These are phyloP conservation scores for Pseudisothecium myosuroides DNA, from an alignment of 225 moss, liverwort and hornwort genomes.

Conservation along the genomic window DNA sequence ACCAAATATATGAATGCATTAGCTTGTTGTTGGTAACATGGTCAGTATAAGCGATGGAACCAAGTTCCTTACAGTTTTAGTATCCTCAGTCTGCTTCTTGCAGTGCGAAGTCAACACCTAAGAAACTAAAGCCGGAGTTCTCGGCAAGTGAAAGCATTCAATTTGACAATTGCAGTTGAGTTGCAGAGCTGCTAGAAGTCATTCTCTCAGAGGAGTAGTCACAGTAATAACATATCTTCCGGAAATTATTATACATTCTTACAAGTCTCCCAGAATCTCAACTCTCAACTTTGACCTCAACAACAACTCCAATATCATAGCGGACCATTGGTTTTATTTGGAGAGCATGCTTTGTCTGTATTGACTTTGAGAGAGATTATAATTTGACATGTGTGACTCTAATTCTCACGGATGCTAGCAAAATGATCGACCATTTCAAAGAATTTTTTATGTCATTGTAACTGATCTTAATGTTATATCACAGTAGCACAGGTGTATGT, in stretches of 20 bases:
- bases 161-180: background rate
- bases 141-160: background rate
- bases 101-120: background rate
- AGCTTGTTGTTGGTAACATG: background rate
- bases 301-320: background rate
- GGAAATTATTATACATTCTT: background rate
- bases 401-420: background rate
- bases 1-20: background rate
- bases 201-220: background rate
- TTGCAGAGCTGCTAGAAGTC: background rate
- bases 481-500: fast-evolving
- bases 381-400: background rate
- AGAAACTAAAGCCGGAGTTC: background rate
- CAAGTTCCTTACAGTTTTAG: too few relatives aligned
- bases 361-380: background rate
- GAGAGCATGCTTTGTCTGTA: background rate
- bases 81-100: background rate
- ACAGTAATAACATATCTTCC: too few relatives aligned
- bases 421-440: background rate
- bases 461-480: background rate
- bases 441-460: background rate
- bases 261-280: background rate
- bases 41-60: background rate
- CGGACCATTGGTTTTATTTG: background rate
- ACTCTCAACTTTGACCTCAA: background rate